Percentiles rank a stretch among this genome's conserved stretches.
These are phyloP conservation scores for Casuarina cunninghamiana DNA, from an alignment of 306 rosid genomes.

Conservation along the genomic window DNA sequence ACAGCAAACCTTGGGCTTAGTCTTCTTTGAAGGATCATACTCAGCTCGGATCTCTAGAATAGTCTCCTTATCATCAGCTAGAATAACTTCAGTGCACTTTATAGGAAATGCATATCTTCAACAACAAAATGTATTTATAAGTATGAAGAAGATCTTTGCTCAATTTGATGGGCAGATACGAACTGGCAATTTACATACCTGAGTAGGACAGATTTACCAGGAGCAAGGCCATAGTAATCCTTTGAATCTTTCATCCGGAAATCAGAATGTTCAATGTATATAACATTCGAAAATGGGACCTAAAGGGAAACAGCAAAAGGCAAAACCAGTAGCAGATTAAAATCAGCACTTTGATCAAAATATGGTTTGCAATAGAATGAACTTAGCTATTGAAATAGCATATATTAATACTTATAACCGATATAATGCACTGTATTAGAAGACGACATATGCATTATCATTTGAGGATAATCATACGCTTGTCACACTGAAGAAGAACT, in stretches of 20 bases:
- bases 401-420: not conserved
- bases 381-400: not conserved
- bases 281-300: conserved; percentile 79
- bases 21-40: conserved; percentile 86
- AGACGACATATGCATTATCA: not conserved
- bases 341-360: not conserved
- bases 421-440: not conserved
- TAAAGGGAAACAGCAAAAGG: conserved; percentile 26
- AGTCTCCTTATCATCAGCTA: conserved; percentile 80
- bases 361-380: not conserved
- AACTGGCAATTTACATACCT: conserved; percentile 49
- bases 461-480: not conserved
- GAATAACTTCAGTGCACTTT: conserved; percentile 84
- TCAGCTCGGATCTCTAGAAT: conserved; percentile 84
- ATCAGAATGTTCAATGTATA: conserved; percentile 87
- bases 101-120: conserved; percentile 92
- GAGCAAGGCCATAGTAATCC: conserved; percentile 97
- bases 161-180: conserved; percentile 6
- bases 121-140: conserved; percentile 16
- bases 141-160: conserved; percentile 12
- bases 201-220: conserved; percentile 89
- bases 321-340: not conserved
- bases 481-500: not conserved
- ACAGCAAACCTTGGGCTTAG: conserved; percentile 84
- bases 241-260: conserved; percentile 92